phyloP scores from a whole-genome alignment of 208 protist genomes.

The Leishmania gerbilli region DNA sequence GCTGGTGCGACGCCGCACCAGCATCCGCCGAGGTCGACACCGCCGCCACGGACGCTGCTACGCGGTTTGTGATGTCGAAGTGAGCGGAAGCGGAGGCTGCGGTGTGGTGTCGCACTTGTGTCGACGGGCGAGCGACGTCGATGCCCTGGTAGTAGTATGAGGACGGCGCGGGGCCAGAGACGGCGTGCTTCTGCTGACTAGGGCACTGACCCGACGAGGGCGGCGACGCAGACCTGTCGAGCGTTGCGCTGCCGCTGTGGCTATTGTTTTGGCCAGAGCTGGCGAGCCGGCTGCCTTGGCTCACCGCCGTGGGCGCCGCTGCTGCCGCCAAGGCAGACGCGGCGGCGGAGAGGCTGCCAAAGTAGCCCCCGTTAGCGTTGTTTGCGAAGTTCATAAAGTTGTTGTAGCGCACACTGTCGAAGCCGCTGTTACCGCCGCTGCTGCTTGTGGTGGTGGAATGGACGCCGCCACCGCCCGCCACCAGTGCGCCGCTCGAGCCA shows the following conservation, averaged over 20 bases:
- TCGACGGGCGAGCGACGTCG: background rate
- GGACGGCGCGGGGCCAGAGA: background rate
- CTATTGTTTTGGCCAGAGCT: background rate
- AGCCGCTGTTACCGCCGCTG: slow-evolving; percentile 9
- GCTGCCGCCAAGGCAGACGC: background rate
- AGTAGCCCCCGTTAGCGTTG: slow-evolving; percentile 11
- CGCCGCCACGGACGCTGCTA: background rate
- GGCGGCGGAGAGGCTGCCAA: background rate
- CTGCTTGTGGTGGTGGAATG: background rate
- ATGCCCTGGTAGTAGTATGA: background rate
- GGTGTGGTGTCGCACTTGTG: slow-evolving; percentile 20
- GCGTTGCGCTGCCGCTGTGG: background rate
- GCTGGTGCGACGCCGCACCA: background rate
- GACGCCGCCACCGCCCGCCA: background rate
- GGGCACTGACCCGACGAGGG: background rate
- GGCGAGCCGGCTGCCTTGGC: background rate
- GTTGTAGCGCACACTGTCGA: slow-evolving; percentile 18
- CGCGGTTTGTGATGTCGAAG: slow-evolving; percentile 37
- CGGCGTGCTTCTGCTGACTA: background rate
- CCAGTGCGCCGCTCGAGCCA: background rate
- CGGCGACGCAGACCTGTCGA: background rate
- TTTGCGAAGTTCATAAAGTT: slow-evolving; percentile 32
- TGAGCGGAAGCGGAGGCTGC: slow-evolving; percentile 6
- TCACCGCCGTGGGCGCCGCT: background rate
- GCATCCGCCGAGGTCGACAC: background rate